phyloP scores from a whole-genome alignment of 306 rosid genomes.

The Alnus glutinosa region DNA sequence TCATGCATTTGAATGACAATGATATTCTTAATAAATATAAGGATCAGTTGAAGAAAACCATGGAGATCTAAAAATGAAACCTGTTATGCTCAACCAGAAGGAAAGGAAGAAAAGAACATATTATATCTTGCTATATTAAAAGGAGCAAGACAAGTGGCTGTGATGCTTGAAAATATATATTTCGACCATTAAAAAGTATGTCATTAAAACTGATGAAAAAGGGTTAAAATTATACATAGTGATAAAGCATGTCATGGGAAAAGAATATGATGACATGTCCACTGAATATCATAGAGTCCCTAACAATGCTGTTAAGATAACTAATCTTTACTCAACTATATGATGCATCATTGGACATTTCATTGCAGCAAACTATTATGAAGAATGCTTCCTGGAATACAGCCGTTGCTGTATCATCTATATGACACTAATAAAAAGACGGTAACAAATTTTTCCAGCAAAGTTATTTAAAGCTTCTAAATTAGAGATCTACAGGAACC shows the following conservation, averaged over 20 bases:
- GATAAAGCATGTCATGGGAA: not conserved
- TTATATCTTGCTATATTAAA: not conserved
- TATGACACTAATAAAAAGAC: not conserved
- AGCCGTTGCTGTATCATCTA: not conserved
- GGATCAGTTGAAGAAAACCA: not conserved
- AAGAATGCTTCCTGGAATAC: not conserved
- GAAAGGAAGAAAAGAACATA: not conserved
- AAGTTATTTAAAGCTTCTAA: conserved; percentile 6
- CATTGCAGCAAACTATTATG: not conserved
- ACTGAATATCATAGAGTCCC: not conserved
- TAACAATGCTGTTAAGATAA: not conserved
- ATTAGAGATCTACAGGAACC: not conserved
- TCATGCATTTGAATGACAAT: conserved; percentile 1
- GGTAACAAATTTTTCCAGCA: not conserved
- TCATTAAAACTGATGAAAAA: not conserved
- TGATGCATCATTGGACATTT: not conserved
- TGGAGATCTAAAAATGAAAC: not conserved
- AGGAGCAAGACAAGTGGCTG: not conserved
- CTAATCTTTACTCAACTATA: not conserved
- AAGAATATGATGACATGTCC: not conserved
- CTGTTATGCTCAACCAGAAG: not conserved
- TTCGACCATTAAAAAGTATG: not conserved
- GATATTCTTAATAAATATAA: not conserved
- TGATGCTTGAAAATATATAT: not conserved
- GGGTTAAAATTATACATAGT: not conserved